phyloP scores from a whole-genome alignment of 2,329 filamentous ascomycete species.

The Rhexocercosporidium sp. region DNA sequence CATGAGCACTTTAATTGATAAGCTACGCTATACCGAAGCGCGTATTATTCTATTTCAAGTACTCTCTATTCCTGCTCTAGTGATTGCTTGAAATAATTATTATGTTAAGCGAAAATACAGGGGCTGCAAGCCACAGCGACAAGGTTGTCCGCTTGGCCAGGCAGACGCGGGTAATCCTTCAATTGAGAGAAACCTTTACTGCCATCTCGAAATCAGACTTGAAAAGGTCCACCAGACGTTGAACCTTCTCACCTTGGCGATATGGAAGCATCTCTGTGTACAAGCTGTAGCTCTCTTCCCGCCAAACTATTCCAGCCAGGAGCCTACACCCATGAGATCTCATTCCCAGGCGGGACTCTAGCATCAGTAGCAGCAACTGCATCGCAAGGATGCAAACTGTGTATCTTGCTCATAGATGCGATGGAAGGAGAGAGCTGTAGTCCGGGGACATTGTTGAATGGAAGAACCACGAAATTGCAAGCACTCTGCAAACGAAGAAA shows the following conservation, averaged over 20 bases:
- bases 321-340: background rate
- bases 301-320: background rate
- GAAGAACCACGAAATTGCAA: background rate
- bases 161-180: background rate
- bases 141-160: background rate
- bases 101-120: background rate
- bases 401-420: background rate
- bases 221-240: no score
- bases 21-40: no score
- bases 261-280: background rate
- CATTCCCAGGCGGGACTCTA: background rate
- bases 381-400: background rate
- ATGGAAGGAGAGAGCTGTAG: background rate
- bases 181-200: no score
- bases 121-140: background rate
- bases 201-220: background rate
- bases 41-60: no score
- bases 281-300: background rate
- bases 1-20: no score
- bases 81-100: no score
- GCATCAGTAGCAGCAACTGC: background rate
- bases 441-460: background rate
- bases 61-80: no score
- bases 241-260: no score
- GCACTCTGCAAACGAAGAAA: background rate